phyloP scores from a whole-genome alignment of 2,329 filamentous ascomycete genomes.

The Teratosphaeria viscida region DNA sequence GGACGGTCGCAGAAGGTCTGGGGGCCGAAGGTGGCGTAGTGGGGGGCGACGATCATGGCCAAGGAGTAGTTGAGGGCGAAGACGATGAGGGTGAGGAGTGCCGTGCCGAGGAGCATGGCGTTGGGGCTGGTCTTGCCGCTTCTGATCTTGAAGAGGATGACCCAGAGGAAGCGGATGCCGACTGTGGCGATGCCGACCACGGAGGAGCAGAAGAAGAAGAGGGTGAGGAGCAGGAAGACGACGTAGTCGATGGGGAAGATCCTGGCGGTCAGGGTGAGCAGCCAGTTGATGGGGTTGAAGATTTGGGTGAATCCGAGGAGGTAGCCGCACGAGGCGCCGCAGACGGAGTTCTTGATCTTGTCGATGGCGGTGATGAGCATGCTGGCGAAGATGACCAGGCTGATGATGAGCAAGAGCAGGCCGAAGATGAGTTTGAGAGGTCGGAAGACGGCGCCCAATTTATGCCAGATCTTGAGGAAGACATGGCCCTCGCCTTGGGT shows the following conservation, averaged over 20 bases:
- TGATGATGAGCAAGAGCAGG: conserved; percentile 61
- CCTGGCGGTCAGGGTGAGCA: conserved; percentile 69
- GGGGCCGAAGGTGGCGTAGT: conserved; percentile 88
- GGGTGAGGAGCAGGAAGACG: conserved; percentile 70
- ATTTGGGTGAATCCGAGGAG: conserved; percentile 80
- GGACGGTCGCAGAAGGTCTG: conserved; percentile 84
- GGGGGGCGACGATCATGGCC: conserved; percentile 87
- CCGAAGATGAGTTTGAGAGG: conserved; percentile 84
- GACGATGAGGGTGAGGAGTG: conserved; percentile 80
- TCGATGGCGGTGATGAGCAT: conserved; percentile 95
- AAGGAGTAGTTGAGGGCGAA: conserved; percentile 88
- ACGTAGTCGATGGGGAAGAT: conserved; percentile 89
- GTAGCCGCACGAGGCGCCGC: conserved; percentile 84
- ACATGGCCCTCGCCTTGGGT: conserved; percentile 67
- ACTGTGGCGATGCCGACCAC: conserved; percentile 76
- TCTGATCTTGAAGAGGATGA: conserved; percentile 83
- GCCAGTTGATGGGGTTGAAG: conserved; percentile 90
- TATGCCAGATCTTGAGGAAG: conserved; percentile 65
- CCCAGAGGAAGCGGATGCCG: conserved; percentile 93
- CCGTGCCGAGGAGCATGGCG: conserved; percentile 79
- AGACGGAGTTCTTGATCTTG: conserved; percentile 91
- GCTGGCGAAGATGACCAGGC: conserved; percentile 70
- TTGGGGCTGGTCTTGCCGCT: conserved; percentile 84
- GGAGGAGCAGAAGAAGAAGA: conserved; percentile 82
- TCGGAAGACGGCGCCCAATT: conserved; percentile 68